These are phyloP conservation scores for Termitomyces sp. DNA, from an alignment of 768 basidiomycete species.

Conservation along the genomic window DNA sequence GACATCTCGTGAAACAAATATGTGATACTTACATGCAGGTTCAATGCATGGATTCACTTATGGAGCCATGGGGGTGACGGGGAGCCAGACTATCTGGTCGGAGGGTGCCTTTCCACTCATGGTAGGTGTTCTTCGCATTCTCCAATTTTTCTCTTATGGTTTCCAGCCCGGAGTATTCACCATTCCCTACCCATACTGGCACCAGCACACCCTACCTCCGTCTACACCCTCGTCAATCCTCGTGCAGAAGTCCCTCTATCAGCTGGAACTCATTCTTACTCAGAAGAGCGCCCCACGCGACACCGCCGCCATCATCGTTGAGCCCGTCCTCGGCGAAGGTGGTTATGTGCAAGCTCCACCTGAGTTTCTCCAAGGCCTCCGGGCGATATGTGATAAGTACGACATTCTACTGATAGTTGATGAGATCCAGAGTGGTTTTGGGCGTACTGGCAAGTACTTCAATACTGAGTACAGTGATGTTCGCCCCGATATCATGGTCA, in stretches of 20 bases:
- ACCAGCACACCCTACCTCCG: slow-evolving; percentile 63
- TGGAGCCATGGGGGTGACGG: slow-evolving; percentile 92
- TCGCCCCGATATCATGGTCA: slow-evolving; percentile 81
- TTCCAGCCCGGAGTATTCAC: slow-evolving; percentile 77
- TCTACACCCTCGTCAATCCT: slow-evolving; percentile 55
- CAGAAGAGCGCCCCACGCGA: slow-evolving; percentile 84
- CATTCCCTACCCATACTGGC: slow-evolving; percentile 91
- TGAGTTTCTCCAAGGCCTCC: slow-evolving; percentile 74
- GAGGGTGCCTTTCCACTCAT: slow-evolving; percentile 78
- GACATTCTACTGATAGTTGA: slow-evolving; percentile 82
- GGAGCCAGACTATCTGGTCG: slow-evolving; percentile 89
- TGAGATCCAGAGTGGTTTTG: slow-evolving; percentile 90
- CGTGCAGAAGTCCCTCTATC: slow-evolving; percentile 64
- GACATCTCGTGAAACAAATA: background rate
- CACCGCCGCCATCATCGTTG: slow-evolving; percentile 91
- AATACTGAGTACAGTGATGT: slow-evolving; percentile 83
- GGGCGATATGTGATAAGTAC: slow-evolving; percentile 84
- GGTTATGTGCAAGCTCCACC: slow-evolving; percentile 90
- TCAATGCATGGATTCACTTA: slow-evolving; percentile 92
- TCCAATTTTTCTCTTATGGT: background rate
- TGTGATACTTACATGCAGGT: slow-evolving; percentile 32
- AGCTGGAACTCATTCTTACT: slow-evolving; percentile 68
- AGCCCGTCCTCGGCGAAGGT: slow-evolving; percentile 93
- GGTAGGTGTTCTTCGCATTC: slow-evolving; percentile 35
- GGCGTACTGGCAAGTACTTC: slow-evolving; percentile 80